Base-by-base conservation (phyloP, 768 basidiomycete genomes). In the Lyophyllum semitale region DNA sequence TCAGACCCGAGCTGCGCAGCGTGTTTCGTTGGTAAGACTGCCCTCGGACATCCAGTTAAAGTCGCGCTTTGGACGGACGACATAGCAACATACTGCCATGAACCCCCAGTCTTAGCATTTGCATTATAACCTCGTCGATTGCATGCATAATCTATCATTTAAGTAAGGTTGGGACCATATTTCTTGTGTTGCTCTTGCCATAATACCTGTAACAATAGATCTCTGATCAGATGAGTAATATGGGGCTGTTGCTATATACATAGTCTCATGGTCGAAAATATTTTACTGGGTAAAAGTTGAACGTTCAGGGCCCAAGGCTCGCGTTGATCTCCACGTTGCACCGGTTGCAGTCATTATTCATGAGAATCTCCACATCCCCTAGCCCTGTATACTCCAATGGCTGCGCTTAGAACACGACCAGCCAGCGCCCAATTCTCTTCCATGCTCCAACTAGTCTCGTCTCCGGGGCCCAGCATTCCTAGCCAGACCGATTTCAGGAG, bases 1-100 rank as follows among this genome's bases (percentile, higher is more conserved):
- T 70, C 85, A 85, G 68, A 95, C 93, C 1, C 85, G 87, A 45
- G 88, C 87, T 32, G 91, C 90, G 13, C 89, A 91, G 61, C 87
- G 92, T 8, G 93, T 94, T 8, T 94, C 91, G 9, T 75, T 94
- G 40, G 88, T 93, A 41, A 80, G 82, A 55, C 68, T 93, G 23
- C 91, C 91, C 22, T 83, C 88, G 9, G 68, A 73, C 58, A 69
- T 82, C 51, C 64, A 69, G 37, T 59, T 77, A 30, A 70, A 72
- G 37, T 63, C 62, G 20, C 68, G 71, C 50, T 64, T 67, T 58
- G 59, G 64, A 60, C 63, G 59, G 64, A 60, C 63, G 42, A 61
- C 55, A 66, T 35, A 43, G 26, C 53, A 53, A 37, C 53, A 40
- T 38, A 26, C 23, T 42, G 20, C 23, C 30, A 23, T 11, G 40